Percentiles rank a stretch among this genome's conserved stretches.
phyloP scores from a whole-genome alignment of 2,329 filamentous ascomycete genomes.

The Neopestalotiopsis rosae region DNA sequence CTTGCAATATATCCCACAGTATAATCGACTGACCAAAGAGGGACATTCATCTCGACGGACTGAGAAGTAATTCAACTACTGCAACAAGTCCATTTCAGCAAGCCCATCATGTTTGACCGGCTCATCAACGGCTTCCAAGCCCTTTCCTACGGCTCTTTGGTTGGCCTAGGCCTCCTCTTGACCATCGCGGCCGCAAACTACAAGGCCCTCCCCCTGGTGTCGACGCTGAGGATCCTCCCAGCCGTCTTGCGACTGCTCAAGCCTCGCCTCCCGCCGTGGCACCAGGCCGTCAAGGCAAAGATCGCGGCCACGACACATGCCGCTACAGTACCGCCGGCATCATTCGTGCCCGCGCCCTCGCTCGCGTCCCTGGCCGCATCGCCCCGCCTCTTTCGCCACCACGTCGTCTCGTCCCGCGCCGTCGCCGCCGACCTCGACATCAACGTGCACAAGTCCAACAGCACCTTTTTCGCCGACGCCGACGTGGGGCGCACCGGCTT shows the following conservation, averaged over 20 bases:
- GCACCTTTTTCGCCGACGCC: slow-evolving; percentile 18
- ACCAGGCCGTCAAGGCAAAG: background rate
- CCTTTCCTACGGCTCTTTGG: slow-evolving; percentile 10
- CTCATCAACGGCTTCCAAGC: background rate
- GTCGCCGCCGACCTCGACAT: slow-evolving; percentile 12
- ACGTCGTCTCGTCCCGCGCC: slow-evolving; percentile 3
- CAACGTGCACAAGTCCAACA: slow-evolving; percentile 18
- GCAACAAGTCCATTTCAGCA: too few relatives aligned
- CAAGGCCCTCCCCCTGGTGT: slow-evolving; percentile 8
- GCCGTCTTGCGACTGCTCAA: slow-evolving; percentile 5
- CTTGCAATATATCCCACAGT: too few relatives aligned
- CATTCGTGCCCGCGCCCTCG: background rate
- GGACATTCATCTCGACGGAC: background rate
- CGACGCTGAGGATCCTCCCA: slow-evolving; percentile 9
- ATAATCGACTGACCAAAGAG: too few relatives aligned
- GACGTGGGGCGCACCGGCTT: slow-evolving; percentile 6
- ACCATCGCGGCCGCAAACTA: slow-evolving; percentile 8
- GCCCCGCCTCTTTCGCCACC: slow-evolving; percentile 7
- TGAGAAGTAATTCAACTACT: too few relatives aligned
- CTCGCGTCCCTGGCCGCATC: background rate
- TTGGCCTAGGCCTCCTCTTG: slow-evolving; percentile 2
- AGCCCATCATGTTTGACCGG: background rate
- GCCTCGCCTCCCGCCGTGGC: background rate
- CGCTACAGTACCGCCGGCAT: background rate
- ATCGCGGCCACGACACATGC: background rate